Evolutionary conservation across 371 early-diverging fungal species (phyloP), one percentile per base, ranked within the genome.

Genomic region (Zopfochytrium polystomum): DNA sequence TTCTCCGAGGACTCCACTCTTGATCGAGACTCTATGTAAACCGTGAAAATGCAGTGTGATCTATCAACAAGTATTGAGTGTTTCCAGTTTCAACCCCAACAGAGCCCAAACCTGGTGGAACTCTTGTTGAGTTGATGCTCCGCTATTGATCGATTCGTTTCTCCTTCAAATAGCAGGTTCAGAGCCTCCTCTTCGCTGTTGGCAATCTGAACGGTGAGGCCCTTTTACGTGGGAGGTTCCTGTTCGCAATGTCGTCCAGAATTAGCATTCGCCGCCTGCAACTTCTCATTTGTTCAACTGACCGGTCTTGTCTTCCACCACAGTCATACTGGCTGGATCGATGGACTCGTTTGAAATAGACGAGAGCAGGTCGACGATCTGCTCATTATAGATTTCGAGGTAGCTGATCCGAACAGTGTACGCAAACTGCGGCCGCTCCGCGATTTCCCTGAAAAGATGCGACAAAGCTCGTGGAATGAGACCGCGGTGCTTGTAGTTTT

Each of bases 331-430:
- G 20, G 6, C 52, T 13, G 66, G 57, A 11, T 45, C 61, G 26
- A 43, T 54, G 13, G 22, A n/a, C 33, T 33, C 20, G 68, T 55
- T 22, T 9, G 49, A n/a, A 26, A 22, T 9, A 48, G 9, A 35
- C 23, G n/a, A 33, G 9, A 80, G 71, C 49, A 86, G 65, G 64
- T 87, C 88, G 25, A 72, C 60, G 66, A 85, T 76, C 33, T 77
- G 76, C 62, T 87, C 88, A 61, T 87, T 85, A 71, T 87, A 87
- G 44, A 87, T 83, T 64, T 87, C 88, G 27, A 87, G 64, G 67
- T 83, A 83, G 18, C 76, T 76, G 30, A 86, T 70, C 33, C 73
- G 66, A 32, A 79, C 60, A 3, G 68, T 74, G 57, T 51, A 74
- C 2, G 80, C 79, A 34, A 73, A 46, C 44, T 80, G 75, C 9